phyloP scores from a whole-genome alignment of 1,284 basidiomycete species.

The Ustilago esculenta region DNA sequence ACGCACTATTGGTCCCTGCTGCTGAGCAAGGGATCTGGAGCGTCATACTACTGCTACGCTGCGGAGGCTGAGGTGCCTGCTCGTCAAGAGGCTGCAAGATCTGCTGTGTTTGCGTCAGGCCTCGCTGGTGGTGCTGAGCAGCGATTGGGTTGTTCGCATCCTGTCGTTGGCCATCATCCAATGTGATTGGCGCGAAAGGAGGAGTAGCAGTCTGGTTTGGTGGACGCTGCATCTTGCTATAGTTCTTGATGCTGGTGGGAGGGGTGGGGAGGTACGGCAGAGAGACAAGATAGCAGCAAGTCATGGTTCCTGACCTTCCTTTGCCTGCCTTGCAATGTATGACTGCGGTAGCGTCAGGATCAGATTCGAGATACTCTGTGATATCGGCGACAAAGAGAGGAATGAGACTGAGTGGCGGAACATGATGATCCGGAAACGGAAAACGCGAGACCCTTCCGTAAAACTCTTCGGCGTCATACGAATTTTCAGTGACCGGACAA shows the following conservation, averaged over 20 bases:
- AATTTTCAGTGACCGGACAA: constrained; percentile 68
- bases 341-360: constrained; percentile 78
- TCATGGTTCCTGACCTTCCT: constrained; percentile 59
- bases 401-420: constrained; percentile 82
- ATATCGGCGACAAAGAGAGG: constrained; percentile 82
- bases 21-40: constrained; percentile 26
- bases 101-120: neutral
- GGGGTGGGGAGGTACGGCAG: constrained; percentile 50
- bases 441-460: constrained; percentile 77
- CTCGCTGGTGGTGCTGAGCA: no score
- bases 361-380: constrained; percentile 77
- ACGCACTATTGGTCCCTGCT: constrained; percentile 9
- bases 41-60: constrained; percentile 14
- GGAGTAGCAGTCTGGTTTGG: constrained; percentile 4
- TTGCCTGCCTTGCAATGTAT: constrained; percentile 80
- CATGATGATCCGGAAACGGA: constrained; percentile 80
- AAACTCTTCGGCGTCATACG: constrained; percentile 69
- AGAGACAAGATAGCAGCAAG: constrained; percentile 55
- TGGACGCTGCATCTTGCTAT: constrained; percentile 38
- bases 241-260: constrained; percentile 45
- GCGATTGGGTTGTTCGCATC: neutral
- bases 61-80: neutral
- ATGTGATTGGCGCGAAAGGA: constrained; percentile 1
- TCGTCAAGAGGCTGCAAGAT: neutral
- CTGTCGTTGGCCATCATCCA: neutral